Base-by-base conservation (phyloP, 192 early-diverging fungal genomes). In the Gryganskiella cystojenkinii region DNA sequence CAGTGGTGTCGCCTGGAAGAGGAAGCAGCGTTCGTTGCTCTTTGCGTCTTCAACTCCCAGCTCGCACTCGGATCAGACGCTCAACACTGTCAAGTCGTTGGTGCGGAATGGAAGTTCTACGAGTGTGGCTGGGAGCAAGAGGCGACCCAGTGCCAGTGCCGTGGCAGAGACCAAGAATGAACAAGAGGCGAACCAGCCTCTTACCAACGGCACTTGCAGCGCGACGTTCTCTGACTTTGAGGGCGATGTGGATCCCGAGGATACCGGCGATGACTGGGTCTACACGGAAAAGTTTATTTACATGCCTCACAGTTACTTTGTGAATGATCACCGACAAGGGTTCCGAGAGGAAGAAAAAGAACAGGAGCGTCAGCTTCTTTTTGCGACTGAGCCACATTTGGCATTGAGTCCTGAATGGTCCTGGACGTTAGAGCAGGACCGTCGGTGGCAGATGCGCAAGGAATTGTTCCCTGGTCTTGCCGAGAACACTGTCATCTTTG, bases 291-390 rank as follows among this genome's bases (percentile, higher is more conserved):
- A 87, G 58, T 89, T 94, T 82, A 91, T 96, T 24, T 96, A 93
- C 61, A 94, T 98, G 94, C 95, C 95, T 22, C 89, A 92, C 71
- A 90, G 92, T 45, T 98, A 94, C 82, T 96, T 98, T 87, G 94
- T 95, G 33, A 97, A 96, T 64, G 96, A 98, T 81, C 94, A 98
- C 56, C 89, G 90, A 31, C 93, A 95, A 85, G 94, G 94, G 11
- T 97, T 97, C 81, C 83, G 94, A 25, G 96, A 95, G 60, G 82
- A 91, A 46, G 89, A 88, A 61, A 89, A 93, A 43, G 82, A 88
- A 50, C 47, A 68, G 28, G 69, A 81, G 31, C 66, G 54, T 19
- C 56, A 58, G 45, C 20, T 81, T 5, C 46, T 60, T 3, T 42
- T 71, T 35, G 69, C 76, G 8, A 70, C 61, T 14, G 68, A 82